These are phyloP conservation scores for Dichomitus squalens DNA, from an alignment of 1,284 basidiomycete genomes.

Conservation along the genomic window DNA sequence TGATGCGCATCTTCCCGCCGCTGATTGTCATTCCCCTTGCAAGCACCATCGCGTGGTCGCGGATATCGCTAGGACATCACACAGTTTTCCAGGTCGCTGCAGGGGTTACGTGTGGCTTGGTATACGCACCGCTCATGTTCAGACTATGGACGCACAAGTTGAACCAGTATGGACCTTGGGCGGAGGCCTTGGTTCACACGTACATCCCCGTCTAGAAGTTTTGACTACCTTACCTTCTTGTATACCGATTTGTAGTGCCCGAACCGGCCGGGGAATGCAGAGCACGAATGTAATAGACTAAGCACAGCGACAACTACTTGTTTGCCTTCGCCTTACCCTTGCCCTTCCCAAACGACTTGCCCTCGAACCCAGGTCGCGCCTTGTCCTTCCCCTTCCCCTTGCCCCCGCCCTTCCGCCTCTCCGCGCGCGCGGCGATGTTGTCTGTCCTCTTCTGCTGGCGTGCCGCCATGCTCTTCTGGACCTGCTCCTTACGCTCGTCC, in stretches of 20 bases:
- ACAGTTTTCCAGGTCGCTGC: conserved; percentile 73
- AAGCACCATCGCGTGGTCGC: conserved; percentile 58
- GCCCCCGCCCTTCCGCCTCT: conserved; percentile 74
- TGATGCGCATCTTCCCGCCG: conserved; percentile 43
- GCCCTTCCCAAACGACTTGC: conserved; percentile 70
- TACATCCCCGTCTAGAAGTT: conserved; percentile 1
- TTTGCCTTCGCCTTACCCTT: conserved; percentile 39
- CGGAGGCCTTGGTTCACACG: conserved; percentile 8
- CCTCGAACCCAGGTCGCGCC: conserved; percentile 81
- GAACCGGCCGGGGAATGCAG: too few species aligned
- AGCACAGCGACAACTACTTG: too few species aligned
- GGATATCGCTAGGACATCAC: conserved; percentile 84
- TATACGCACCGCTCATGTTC: conserved; percentile 65
- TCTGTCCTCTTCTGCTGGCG: conserved; percentile 87
- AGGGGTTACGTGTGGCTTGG: conserved; percentile 63
- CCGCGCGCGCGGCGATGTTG: conserved; percentile 83
- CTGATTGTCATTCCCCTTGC: conserved; percentile 58
- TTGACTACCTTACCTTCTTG: background rate
- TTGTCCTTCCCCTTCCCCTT: conserved; percentile 59
- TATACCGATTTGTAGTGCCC: too few species aligned
- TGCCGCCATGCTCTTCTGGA: conserved; percentile 73
- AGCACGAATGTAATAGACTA: too few species aligned
- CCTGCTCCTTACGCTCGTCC: conserved; percentile 82
- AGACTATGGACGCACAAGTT: conserved; percentile 49
- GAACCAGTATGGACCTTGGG: conserved; percentile 28